Percentiles rank a stretch among this genome's conserved stretches.
Evolutionary conservation across 1,284 basidiomycete species (phyloP).

Genomic region (Leccinum fallax): DNA sequence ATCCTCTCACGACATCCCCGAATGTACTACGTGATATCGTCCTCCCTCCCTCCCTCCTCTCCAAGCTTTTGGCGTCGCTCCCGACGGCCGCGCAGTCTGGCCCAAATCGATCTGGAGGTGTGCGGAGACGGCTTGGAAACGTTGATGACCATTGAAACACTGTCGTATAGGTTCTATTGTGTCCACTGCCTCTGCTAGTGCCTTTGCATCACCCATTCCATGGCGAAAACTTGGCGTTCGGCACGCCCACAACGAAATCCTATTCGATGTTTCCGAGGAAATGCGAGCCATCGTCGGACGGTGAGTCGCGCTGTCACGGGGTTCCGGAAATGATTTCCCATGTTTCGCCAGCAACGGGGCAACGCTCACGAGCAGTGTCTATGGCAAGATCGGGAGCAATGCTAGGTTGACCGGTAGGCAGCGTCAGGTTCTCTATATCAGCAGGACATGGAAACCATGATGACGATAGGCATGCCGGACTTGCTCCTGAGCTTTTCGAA

Average conservation of each 20-base stretch:
- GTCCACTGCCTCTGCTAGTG: constrained; percentile 55
- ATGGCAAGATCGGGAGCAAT: constrained; percentile 83
- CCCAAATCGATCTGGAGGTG: constrained; percentile 32
- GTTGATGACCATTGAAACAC: constrained; percentile 23
- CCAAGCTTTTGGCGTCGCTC: constrained; percentile 74
- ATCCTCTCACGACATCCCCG: constrained; percentile 92
- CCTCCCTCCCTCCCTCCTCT: constrained; percentile 81
- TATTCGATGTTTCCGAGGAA: constrained; percentile 89
- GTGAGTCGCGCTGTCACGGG: constrained; percentile 43
- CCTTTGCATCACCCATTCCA: constrained; percentile 89
- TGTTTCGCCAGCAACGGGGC: constrained; percentile 65
- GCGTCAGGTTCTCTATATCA: not conserved
- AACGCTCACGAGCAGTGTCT: constrained; percentile 70
- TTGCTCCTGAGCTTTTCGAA: constrained; percentile 82
- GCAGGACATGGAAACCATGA: constrained; percentile 1
- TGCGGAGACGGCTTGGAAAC: not conserved
- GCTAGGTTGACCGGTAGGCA: constrained; percentile 74
- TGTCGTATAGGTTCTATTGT: constrained; percentile 39
- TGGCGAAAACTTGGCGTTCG: constrained; percentile 88
- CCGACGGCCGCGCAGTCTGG: constrained; percentile 39
- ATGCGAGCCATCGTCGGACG: constrained; percentile 84
- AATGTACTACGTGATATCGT: constrained; percentile 94
- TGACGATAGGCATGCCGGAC: constrained; percentile 80
- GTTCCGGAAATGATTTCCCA: not conserved
- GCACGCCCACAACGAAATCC: constrained; percentile 91